phyloP scores from a whole-genome alignment of 1,284 basidiomycete species.

The Fomitopsis pinicola region DNA sequence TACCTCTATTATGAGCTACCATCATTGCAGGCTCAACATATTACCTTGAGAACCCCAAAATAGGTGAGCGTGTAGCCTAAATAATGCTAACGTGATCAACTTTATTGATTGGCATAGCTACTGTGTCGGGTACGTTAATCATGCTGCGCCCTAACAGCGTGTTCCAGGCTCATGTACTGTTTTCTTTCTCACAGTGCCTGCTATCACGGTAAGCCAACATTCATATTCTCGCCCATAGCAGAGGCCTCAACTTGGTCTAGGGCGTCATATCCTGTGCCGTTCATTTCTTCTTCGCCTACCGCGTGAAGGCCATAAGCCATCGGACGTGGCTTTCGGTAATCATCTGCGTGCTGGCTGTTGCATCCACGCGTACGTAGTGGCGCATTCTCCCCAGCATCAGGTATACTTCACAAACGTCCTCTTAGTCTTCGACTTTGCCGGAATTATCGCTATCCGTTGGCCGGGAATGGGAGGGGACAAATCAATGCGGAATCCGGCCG shows the following conservation, averaged over 20 bases:
- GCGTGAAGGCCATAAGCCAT: not conserved
- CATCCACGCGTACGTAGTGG: not conserved
- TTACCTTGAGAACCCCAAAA: not conserved
- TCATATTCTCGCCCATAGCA: not conserved
- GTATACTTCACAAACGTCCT: no score
- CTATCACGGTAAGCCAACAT: not conserved
- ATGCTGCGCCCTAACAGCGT: no score
- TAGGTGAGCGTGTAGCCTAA: not conserved
- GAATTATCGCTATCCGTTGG: not conserved
- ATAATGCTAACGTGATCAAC: no score
- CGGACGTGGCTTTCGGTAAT: not conserved
- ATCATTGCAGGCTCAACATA: not conserved
- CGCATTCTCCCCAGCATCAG: not conserved
- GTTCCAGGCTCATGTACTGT: not conserved
- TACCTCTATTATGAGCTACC: not conserved
- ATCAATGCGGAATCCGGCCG: not conserved
- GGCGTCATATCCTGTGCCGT: conserved; percentile 1
- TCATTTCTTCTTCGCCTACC: conserved; percentile 1
- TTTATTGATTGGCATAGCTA: not conserved
- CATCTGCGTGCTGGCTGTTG: not conserved
- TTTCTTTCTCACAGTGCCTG: not conserved
- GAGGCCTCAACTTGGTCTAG: not conserved
- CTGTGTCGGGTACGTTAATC: not conserved
- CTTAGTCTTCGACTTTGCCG: not conserved
- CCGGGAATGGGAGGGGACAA: not conserved